A percentile compares a stretch with the other conserved stretches of the same genome.
Conservation (phyloP, 371 early-diverging fungal genomes). For the Coemansia sp. region DNA sequence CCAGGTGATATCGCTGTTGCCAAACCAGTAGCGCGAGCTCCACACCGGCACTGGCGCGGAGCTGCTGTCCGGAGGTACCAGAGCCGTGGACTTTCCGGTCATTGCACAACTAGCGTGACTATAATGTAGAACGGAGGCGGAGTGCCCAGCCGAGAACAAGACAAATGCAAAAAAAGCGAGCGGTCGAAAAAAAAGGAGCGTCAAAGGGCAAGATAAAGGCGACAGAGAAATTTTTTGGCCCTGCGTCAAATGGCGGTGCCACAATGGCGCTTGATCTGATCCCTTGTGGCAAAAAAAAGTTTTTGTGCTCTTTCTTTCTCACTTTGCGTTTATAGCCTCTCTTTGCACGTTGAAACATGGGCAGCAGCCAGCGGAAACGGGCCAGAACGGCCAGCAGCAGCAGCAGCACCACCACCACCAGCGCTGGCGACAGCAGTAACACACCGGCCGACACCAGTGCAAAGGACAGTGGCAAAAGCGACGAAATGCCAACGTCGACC, state of each 20-base stretch:
- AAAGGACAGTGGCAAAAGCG: not conserved
- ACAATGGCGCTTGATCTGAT: constrained; percentile 1
- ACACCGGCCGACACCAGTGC: not conserved
- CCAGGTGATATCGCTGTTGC: constrained; percentile 52
- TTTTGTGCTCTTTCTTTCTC: not conserved
- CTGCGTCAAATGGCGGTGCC: not conserved
- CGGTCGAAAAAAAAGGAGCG: not conserved
- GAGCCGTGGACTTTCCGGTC: constrained; percentile 35
- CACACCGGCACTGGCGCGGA: constrained; percentile 21
- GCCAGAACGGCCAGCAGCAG: constrained; percentile 2
- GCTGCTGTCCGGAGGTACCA: constrained; percentile 17
- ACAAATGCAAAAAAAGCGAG: constrained; percentile 2
- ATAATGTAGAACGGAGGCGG: constrained; percentile 6
- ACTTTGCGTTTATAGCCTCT: not conserved
- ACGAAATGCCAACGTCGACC: not conserved
- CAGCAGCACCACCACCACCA: not conserved
- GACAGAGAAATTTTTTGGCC: not conserved
- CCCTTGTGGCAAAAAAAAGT: not conserved
- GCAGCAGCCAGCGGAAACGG: constrained; percentile 23
- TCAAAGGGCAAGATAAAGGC: not conserved
- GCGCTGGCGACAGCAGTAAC: not conserved
- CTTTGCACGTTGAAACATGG: constrained; percentile 8
- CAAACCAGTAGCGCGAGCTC: constrained; percentile 55
- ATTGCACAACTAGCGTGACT: constrained; percentile 8
- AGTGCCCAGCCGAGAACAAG: not conserved